Evolutionary conservation across 2,329 filamentous ascomycete genomes (phyloP).

Genomic region (Fusarium sp.): DNA sequence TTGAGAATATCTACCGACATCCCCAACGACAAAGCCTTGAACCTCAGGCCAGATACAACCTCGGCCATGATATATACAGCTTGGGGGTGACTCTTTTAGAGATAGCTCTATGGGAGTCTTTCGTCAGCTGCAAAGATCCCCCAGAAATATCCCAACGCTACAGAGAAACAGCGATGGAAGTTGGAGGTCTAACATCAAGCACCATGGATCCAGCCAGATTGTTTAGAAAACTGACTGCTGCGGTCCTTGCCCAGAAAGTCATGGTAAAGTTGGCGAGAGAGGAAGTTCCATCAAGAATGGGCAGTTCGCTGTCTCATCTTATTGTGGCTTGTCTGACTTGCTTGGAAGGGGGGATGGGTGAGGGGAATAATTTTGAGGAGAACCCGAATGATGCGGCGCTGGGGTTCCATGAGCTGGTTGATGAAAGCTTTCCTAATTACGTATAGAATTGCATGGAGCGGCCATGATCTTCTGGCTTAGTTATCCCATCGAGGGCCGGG

Average conservation of each 20-base stretch:
- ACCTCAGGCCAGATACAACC: not conserved
- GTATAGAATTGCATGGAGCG: not conserved
- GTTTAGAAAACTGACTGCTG: not conserved
- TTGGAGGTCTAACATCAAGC: not conserved
- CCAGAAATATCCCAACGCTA: not conserved
- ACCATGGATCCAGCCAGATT: not conserved
- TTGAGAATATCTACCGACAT: not conserved
- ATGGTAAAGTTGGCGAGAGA: not conserved
- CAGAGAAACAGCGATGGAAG: not conserved
- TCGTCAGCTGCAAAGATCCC: not conserved
- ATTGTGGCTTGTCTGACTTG: not conserved
- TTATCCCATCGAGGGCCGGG: no score
- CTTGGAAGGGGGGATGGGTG: not conserved
- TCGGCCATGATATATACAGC: not conserved
- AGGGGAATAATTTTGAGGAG: not conserved
- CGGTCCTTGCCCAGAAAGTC: not conserved
- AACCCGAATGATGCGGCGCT: not conserved
- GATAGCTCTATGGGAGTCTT: not conserved
- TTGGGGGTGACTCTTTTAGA: not conserved
- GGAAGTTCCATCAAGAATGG: not conserved
- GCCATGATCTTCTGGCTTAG: no score
- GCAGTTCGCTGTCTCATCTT: not conserved
- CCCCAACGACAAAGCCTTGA: not conserved
- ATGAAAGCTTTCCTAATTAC: not conserved
- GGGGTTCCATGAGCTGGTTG: not conserved